Base-by-base conservation (phyloP, 495 filamentous ascomycete genomes). In the Penicillium bialowiezense region DNA sequence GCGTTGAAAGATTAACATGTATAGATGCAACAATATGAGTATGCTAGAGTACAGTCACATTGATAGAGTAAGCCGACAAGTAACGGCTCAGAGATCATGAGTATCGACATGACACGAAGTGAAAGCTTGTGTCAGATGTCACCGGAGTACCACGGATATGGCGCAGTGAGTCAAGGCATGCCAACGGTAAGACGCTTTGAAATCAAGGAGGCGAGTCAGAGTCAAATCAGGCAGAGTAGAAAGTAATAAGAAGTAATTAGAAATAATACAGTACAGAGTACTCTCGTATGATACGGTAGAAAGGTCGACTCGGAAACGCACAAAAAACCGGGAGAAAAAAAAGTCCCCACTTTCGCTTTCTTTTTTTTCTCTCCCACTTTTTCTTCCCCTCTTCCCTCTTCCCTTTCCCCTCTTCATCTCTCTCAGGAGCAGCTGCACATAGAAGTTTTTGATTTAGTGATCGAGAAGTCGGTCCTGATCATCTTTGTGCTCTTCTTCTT, bases 381-480 rank as follows among this genome's bases (percentile, higher is more conserved):
- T 56, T 48, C 52, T n/a, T 39, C 48, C 48, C 44, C 50, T 50
- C 50, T 51, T 52, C 54, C 57, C 52, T 48, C 50, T 38, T 58
- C 55, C 50, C 54, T 59, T 61, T 54, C 54, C 60, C 58, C 46
- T 56, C 55, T 50, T 54, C 56, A 52, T 62, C 60, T 58, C 53
- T 58, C 54, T 57, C 44, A 56, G 69, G 70, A 73, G 72, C 67
- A 72, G 68, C 65, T 64, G 62, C 68, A 72, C 68, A 71, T 68
- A 73, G 68, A 61, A 59, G 49, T 51, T 63, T 60, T 66, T 64
- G 62, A 67, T 67, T 56, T 44, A 56, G 66, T 74, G 72, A 69
- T 76, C 74, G 73, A 74, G 72, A 64, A 64, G 55, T 56, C 69
- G 75, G 54, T 73, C 68, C 68, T 71, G 70, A 59, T 68, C 65